Evolutionary conservation across 192 early-diverging fungal species (phyloP), one percentile per base, ranked within the genome.

Genomic region (Spinellus fusiger): DNA sequence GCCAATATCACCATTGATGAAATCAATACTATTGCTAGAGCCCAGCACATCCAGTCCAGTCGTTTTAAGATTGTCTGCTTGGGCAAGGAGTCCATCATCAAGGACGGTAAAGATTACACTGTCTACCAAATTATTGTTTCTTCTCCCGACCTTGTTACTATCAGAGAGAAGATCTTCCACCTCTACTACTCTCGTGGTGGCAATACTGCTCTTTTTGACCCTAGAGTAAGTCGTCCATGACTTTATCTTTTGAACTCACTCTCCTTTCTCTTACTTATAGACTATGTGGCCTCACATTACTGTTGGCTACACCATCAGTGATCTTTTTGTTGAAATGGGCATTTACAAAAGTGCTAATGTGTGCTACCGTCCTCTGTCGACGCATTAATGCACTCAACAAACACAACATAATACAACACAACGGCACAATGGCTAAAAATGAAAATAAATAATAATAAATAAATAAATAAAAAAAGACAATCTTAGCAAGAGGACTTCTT

Each of bases 331-430:
- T 22, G 78, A 86, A 55, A 79, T 89, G 59, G 79, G 82, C 29
- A 69, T 91, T 34, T 89, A 75, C 71, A 91, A 91, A 66, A 81
- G 84, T 38, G 66, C 70, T 57, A 84, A 86, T 70, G 80, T 77
- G 12, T 91, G 89, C 67, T 80, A 82, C 49, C 77, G 80, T 33
- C 72, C 67, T n/a, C 68, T 85, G 13, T 29, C 37, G 9, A 18
- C 40, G 13, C 40, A 44, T 44, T 44, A 44, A 44, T 44, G n/a
- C n/a, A n/a, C n/a, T n/a, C n/a, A n/a, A n/a, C n/a, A n/a, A n/a
- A n/a, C n/a, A n/a, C n/a, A n/a, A n/a, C n/a, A n/a, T n/a, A n/a
- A n/a, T n/a, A n/a, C n/a, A n/a, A n/a, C n/a, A n/a, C n/a, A n/a
- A n/a, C 40, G 40, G 18, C 40, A 12, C 3, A 44, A 6, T 2